Conservation (phyloP, 441 rosid genomes). For the Gossypium davidsonii region DNA sequence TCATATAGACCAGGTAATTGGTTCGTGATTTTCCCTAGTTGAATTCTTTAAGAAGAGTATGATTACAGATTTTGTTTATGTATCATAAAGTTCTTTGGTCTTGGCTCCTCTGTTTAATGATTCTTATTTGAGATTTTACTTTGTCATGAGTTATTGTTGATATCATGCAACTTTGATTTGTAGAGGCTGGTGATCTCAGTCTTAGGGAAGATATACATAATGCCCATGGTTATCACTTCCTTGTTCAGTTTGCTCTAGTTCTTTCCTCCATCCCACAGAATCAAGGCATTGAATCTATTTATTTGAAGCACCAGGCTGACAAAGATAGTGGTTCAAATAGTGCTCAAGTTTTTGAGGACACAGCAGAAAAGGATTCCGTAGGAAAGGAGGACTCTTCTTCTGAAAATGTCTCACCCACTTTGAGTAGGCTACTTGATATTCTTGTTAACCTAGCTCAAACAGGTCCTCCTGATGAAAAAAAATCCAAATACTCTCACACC, state of each 20-base stretch:
- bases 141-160: conserved; percentile 27
- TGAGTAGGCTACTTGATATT: conserved; percentile 97
- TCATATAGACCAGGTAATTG: conserved; percentile 92
- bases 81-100: conserved; percentile 7
- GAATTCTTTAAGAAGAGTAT: conserved; percentile 1
- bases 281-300: conserved; percentile 30
- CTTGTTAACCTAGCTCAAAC: conserved; percentile 92
- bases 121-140: conserved; percentile 5
- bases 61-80: conserved; percentile 4
- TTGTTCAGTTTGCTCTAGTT: conserved; percentile 91
- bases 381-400: conserved; percentile 45
- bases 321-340: conserved; percentile 30
- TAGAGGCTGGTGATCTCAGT: conserved; percentile 90
- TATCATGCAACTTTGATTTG: conserved; percentile 38
- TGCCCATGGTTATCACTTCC: conserved; percentile 99
- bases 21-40: conserved; percentile 14
- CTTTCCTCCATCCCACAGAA: conserved; percentile 66
- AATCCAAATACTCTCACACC: conserved; percentile 49
- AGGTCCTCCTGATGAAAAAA: conserved; percentile 74
- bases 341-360: conserved; percentile 30
- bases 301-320: conserved; percentile 30
- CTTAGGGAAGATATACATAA: conserved; percentile 99
- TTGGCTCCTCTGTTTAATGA: conserved; percentile 9
- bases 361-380: conserved; percentile 21
- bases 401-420: conserved; percentile 62